Evolutionary conservation across 139 green algal species (phyloP).

Genomic region (Nannochloris sp.): DNA sequence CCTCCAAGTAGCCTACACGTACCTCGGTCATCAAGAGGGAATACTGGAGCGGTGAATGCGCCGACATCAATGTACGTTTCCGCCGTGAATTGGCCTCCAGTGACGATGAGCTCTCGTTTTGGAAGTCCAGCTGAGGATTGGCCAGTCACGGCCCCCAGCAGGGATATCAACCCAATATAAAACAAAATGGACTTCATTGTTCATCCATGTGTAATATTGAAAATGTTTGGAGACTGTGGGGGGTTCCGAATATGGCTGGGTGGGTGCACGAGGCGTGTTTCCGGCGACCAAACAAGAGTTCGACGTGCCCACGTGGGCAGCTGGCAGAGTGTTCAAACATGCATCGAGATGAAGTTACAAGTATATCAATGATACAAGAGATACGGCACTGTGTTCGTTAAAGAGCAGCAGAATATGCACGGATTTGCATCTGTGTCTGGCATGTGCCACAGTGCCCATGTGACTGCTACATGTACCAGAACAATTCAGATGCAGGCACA

Average conservation of each 20-base stretch:
- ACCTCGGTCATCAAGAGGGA: slow-evolving; percentile 1
- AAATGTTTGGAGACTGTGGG: no score
- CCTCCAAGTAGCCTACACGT: neutral
- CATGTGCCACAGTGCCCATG: no score
- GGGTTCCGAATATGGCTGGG: neutral
- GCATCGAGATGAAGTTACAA: no score
- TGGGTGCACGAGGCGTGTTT: neutral
- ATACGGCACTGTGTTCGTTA: no score
- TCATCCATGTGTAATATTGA: no score
- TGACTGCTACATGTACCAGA: slow-evolving; percentile 23
- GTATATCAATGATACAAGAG: no score
- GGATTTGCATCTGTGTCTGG: no score
- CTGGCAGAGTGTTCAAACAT: no score
- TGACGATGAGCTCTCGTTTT: neutral
- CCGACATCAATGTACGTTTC: slow-evolving; percentile 5
- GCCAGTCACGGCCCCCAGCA: neutral
- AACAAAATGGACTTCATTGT: no score
- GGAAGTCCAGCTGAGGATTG: neutral
- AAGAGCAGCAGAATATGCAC: no score
- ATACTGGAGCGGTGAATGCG: neutral
- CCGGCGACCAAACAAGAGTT: neutral
- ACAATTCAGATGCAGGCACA: slow-evolving; percentile 17
- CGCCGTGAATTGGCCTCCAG: neutral
- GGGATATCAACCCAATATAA: neutral
- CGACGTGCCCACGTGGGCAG: neutral